These are phyloP conservation scores for Deuterostichococcus epilithicus DNA, from an alignment of 139 green algal genomes.

Conservation along the genomic window DNA sequence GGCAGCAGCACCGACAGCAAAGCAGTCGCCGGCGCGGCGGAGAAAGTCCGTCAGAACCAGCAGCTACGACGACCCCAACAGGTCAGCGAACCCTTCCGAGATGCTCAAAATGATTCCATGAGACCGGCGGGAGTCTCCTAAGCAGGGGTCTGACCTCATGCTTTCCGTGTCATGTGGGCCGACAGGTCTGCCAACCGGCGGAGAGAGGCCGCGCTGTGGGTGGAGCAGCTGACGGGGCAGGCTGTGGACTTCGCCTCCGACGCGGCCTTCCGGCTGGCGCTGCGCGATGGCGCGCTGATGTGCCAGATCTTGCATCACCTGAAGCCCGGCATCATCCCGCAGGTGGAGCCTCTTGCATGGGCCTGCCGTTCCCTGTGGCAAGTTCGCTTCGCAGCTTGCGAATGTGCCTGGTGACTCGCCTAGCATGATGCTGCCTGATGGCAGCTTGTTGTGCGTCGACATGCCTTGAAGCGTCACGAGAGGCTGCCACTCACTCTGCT, in stretches of 20 bases:
- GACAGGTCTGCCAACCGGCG: not conserved
- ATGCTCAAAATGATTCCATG: too few relatives aligned
- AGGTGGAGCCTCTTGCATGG: conserved; percentile 3
- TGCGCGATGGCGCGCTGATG: conserved; percentile 59
- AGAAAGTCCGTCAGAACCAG: not conserved
- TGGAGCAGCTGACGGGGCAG: conserved; percentile 39
- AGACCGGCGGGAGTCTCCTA: too few relatives aligned
- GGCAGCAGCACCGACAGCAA: not conserved
- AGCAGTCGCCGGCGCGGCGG: too few relatives aligned
- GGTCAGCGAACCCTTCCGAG: too few relatives aligned
- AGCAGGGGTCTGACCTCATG: too few relatives aligned
- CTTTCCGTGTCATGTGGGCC: too few relatives aligned
- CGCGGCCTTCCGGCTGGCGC: conserved; percentile 35
- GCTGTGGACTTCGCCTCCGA: conserved; percentile 43
- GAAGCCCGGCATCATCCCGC: conserved; percentile 24
- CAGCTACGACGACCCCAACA: not conserved
- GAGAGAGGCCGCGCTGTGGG: conserved; percentile 38
- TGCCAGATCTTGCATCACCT: conserved; percentile 54
- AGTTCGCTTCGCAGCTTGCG: not conserved
- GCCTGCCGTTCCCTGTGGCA: not conserved
- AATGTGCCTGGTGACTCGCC: not conserved
- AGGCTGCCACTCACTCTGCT: not conserved
- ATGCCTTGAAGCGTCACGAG: too few relatives aligned
- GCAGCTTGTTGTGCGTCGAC: too few relatives aligned
- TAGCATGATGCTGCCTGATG: too few relatives aligned